A percentile compares a stretch with the other conserved stretches of the same genome.
Evolutionary conservation across 2,329 filamentous ascomycete genomes (phyloP).

Genomic region (Proliferodiscus dingleyae): DNA sequence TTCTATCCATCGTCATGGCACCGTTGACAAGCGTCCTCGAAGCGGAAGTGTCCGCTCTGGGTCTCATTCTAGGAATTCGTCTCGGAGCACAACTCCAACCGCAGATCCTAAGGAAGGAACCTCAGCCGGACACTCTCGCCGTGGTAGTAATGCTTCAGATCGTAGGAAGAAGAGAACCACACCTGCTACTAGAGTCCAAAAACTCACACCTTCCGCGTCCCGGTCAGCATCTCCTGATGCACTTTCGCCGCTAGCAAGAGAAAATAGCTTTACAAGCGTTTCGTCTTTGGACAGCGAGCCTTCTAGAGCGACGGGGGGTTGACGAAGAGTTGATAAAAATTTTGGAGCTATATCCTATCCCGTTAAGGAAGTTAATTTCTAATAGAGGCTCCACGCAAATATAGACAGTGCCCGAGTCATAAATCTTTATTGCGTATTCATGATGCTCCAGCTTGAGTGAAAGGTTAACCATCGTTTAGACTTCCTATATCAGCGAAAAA

Average conservation of each 20-base stretch:
- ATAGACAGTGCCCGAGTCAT: slow-evolving; percentile 4
- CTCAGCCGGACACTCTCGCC: slow-evolving; percentile 20
- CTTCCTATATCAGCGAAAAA: too few species aligned
- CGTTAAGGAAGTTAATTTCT: slow-evolving; percentile 11
- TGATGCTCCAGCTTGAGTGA: neutral
- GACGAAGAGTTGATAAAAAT: slow-evolving; percentile 18
- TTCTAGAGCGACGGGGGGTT: slow-evolving; percentile 5
- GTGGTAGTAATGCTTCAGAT: slow-evolving; percentile 27
- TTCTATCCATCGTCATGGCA: slow-evolving; percentile 21
- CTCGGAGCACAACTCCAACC: slow-evolving; percentile 32
- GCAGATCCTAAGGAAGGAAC: slow-evolving; percentile 27
- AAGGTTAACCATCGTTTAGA: too few species aligned
- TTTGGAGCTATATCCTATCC: slow-evolving; percentile 13
- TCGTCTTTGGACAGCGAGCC: slow-evolving; percentile 29
- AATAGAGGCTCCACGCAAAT: slow-evolving; percentile 14
- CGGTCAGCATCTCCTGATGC: slow-evolving; percentile 29
- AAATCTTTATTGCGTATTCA: neutral
- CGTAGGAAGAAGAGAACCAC: slow-evolving; percentile 26
- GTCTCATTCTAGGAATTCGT: slow-evolving; percentile 32
- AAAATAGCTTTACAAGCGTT: slow-evolving; percentile 28
- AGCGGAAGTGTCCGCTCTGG: slow-evolving; percentile 28
- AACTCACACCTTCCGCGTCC: slow-evolving; percentile 25
- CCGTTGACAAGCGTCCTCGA: slow-evolving; percentile 25
- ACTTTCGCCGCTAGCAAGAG: slow-evolving; percentile 26
- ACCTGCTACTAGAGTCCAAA: slow-evolving; percentile 16